These are phyloP conservation scores for Helotiales sp. DNA, from an alignment of 2,329 filamentous ascomycete species.

Conservation along the genomic window DNA sequence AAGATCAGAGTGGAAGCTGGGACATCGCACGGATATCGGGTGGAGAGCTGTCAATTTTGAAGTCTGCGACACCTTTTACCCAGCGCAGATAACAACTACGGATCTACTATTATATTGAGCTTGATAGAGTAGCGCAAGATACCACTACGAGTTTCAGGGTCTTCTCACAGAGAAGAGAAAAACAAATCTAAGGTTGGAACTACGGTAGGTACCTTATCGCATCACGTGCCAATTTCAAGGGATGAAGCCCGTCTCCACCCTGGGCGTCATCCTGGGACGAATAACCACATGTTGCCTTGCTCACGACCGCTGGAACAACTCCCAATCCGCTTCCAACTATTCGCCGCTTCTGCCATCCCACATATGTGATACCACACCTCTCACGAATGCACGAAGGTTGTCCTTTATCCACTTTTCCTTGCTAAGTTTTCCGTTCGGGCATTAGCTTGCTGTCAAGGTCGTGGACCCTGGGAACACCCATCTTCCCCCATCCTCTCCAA, in stretches of 20 bases:
- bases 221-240: neutral
- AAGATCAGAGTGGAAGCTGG: too few species aligned
- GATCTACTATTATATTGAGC: neutral
- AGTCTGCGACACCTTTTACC: neutral
- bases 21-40: neutral
- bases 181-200: too few species aligned
- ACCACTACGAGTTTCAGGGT: too few species aligned
- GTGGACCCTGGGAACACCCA: neutral
- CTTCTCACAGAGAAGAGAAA: neutral
- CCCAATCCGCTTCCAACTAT: neutral
- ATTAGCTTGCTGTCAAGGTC: neutral
- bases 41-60: neutral
- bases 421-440: neutral
- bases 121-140: too few species aligned
- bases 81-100: neutral
- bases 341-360: neutral
- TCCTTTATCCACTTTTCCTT: neutral
- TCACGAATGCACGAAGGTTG: neutral
- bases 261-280: neutral
- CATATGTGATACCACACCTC: neutral
- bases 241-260: too few species aligned
- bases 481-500: constrained; percentile 1
- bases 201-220: neutral
- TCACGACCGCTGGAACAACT: neutral
- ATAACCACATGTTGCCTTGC: neutral